These are phyloP conservation scores for Leonotis leonurus DNA, from an alignment of 257 asterid genomes.

Conservation along the genomic window DNA sequence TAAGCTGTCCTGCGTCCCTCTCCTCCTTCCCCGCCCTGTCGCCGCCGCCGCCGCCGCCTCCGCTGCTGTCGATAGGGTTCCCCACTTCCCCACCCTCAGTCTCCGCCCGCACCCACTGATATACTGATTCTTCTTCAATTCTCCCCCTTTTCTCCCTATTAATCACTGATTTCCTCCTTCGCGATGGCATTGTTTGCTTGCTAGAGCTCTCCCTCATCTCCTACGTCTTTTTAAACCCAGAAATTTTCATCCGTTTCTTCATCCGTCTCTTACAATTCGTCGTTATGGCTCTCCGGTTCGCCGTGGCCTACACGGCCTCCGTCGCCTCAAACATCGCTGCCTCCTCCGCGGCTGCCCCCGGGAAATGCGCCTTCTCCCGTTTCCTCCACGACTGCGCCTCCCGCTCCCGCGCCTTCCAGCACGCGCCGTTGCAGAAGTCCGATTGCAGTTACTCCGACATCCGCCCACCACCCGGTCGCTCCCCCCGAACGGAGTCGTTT, in stretches of 20 bases:
- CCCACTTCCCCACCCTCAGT: background rate
- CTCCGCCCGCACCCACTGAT: slow-evolving; percentile 15
- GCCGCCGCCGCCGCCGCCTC: slow-evolving; percentile 24
- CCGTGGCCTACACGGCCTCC: slow-evolving; percentile 59
- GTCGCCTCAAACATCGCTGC: slow-evolving; percentile 51
- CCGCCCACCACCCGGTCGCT: slow-evolving; percentile 20
- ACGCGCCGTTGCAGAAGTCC: slow-evolving; percentile 27
- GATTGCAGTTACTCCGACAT: slow-evolving; percentile 35
- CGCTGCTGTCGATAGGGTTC: slow-evolving; percentile 23
- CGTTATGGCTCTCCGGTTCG: slow-evolving; percentile 68
- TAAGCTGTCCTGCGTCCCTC: slow-evolving; percentile 3
- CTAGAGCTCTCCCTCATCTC: slow-evolving; percentile 30
- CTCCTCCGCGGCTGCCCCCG: slow-evolving; percentile 37
- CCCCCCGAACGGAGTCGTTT: slow-evolving; percentile 6
- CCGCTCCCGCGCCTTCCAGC: slow-evolving; percentile 34
- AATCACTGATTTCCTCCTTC: slow-evolving; percentile 18
- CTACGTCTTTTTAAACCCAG: slow-evolving; percentile 15
- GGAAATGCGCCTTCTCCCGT: slow-evolving; percentile 40
- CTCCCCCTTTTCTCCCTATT: slow-evolving; percentile 18
- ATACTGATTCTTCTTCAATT: slow-evolving; percentile 27
- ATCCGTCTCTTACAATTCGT: slow-evolving; percentile 34
- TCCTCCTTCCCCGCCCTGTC: slow-evolving; percentile 12
- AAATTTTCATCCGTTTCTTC: slow-evolving; percentile 37
- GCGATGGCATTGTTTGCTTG: slow-evolving; percentile 24
- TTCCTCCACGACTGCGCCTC: slow-evolving; percentile 42